phyloP scores from a whole-genome alignment of 768 basidiomycete genomes.

The Russula vinacea region DNA sequence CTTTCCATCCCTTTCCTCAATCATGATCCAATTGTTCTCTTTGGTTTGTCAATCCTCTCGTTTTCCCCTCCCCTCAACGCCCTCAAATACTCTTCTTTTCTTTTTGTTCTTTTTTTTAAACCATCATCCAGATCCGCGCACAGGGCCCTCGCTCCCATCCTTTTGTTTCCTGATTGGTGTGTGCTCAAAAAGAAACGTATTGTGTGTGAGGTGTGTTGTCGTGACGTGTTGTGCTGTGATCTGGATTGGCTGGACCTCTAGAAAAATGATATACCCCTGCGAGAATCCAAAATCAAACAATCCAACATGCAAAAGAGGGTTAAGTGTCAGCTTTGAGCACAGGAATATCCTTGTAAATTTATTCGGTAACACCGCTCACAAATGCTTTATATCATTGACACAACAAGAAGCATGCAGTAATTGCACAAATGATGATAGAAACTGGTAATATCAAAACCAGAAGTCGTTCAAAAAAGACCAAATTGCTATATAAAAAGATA shows the following conservation, averaged over 20 bases:
- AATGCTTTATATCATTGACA: too few species aligned
- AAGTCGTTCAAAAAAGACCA: too few species aligned
- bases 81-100: not conserved
- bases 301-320: too few species aligned
- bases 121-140: not conserved
- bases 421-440: too few species aligned
- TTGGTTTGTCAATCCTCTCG: not conserved
- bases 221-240: not conserved
- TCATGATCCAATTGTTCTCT: too few species aligned
- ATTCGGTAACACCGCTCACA: too few species aligned
- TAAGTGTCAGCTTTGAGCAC: too few species aligned
- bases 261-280: too few species aligned
- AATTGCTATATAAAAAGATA: too few species aligned
- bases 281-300: not conserved
- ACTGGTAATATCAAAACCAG: too few species aligned
- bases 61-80: not conserved
- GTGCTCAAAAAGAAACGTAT: not conserved
- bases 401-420: too few species aligned
- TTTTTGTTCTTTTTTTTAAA: not conserved
- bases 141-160: not conserved
- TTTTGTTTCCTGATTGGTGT: not conserved
- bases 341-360: too few species aligned
- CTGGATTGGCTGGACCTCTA: not conserved
- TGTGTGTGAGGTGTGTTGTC: not conserved
- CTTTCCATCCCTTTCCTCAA: not conserved